These are phyloP conservation scores for Torrubiellomyces zombiae DNA, from an alignment of 2,329 filamentous ascomycete genomes.

Conservation along the genomic window DNA sequence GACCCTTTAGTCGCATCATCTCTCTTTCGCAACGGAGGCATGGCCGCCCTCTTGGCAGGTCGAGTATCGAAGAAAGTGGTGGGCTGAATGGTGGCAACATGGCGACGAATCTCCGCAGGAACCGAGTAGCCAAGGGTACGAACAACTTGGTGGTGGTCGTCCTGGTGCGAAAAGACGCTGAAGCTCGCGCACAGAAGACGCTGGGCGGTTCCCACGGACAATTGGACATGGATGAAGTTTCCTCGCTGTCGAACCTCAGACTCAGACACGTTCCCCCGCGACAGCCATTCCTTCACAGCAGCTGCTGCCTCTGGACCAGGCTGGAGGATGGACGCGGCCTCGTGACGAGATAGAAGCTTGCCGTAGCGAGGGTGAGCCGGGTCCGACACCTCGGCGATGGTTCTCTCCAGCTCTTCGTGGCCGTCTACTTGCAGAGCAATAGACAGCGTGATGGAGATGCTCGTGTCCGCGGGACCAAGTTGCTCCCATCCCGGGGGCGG, in stretches of 20 bases:
- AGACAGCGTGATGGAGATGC: constrained; percentile 12
- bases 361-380: constrained; percentile 30
- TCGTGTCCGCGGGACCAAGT: constrained; percentile 5
- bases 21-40: not conserved
- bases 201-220: constrained; percentile 23
- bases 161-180: constrained; percentile 15
- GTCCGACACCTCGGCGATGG: constrained; percentile 30
- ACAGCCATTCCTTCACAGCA: constrained; percentile 28
- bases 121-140: constrained; percentile 22
- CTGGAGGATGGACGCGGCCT: constrained; percentile 30
- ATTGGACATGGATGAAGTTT: constrained; percentile 24
- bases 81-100: constrained; percentile 30
- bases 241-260: constrained; percentile 18
- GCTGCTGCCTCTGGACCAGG: constrained; percentile 22
- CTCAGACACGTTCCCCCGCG: constrained; percentile 18
- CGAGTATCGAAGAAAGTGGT: constrained; percentile 19
- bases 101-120: constrained; percentile 13
- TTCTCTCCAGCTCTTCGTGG: constrained; percentile 19
- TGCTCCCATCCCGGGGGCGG: constrained; percentile 10
- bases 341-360: constrained; percentile 27
- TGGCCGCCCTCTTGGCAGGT: not conserved
- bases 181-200: constrained; percentile 30
- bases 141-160: constrained; percentile 24
- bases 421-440: constrained; percentile 13
- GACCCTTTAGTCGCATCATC: too few relatives aligned